These are phyloP conservation scores for Peltaster fructicola DNA, from an alignment of 2,329 filamentous ascomycete species.

Conservation along the genomic window DNA sequence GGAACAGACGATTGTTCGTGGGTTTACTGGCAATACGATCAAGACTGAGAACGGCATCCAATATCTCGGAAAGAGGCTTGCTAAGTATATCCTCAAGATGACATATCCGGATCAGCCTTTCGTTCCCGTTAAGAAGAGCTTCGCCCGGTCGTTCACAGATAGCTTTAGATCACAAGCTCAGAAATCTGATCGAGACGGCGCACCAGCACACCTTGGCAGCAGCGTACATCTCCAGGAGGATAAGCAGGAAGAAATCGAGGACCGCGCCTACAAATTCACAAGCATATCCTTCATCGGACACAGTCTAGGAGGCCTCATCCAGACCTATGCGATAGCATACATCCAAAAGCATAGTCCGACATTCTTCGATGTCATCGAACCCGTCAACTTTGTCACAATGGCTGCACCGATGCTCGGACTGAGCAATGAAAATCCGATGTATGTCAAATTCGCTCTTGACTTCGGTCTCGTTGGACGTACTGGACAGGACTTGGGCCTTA, in stretches of 20 bases:
- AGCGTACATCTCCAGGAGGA: slow-evolving; percentile 35
- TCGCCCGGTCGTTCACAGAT: slow-evolving; percentile 30
- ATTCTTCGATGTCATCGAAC: slow-evolving; percentile 74
- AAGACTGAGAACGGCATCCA: slow-evolving; percentile 91
- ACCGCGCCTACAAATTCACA: slow-evolving; percentile 61
- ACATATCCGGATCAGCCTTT: slow-evolving; percentile 91
- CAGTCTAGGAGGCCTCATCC: slow-evolving; percentile 74
- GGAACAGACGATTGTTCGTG: slow-evolving; percentile 74
- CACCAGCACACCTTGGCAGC: slow-evolving; percentile 40
- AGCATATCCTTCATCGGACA: slow-evolving; percentile 93
- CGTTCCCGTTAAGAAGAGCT: slow-evolving; percentile 44
- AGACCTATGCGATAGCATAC: slow-evolving; percentile 89
- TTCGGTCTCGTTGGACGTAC: slow-evolving; percentile 93
- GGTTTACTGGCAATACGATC: slow-evolving; percentile 77
- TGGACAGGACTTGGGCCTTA: slow-evolving; percentile 83
- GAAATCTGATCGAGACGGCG: slow-evolving; percentile 29
- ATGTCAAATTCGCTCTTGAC: slow-evolving; percentile 91
- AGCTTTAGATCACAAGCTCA: slow-evolving; percentile 28
- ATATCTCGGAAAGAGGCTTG: slow-evolving; percentile 85
- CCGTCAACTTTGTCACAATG: slow-evolving; percentile 77
- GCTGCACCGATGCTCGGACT: slow-evolving; percentile 78
- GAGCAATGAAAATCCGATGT: slow-evolving; percentile 94
- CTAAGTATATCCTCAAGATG: slow-evolving; percentile 74
- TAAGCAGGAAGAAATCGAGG: slow-evolving; percentile 23
- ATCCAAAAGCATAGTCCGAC: slow-evolving; percentile 88